Evolutionary conservation across 169 alveolate species (phyloP).

Genomic region (Perkinsus chesapeaki): DNA sequence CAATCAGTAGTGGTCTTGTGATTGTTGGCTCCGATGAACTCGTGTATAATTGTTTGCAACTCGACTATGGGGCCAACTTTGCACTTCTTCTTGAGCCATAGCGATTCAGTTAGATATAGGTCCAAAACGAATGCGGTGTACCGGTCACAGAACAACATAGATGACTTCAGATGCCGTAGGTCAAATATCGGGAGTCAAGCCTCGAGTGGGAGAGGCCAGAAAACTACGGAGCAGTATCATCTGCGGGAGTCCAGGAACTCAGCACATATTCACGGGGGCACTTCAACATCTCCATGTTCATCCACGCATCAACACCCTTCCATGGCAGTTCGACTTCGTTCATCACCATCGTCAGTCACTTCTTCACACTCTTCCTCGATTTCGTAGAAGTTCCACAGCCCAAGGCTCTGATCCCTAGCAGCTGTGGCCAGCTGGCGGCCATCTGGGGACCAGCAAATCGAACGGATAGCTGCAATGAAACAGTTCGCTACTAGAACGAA

Average conservation of each 20-base stretch:
- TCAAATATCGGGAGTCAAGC: too few species aligned
- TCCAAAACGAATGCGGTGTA: background rate
- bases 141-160: background rate
- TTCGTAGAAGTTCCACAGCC: constrained; percentile 69
- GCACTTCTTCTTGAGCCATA: background rate
- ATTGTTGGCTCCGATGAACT: background rate
- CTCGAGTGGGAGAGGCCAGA: too few species aligned
- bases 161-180: too few species aligned
- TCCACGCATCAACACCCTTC: background rate
- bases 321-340: background rate
- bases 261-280: too few species aligned
- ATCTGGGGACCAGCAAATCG: constrained; percentile 70
- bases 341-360: background rate
- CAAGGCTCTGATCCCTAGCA: constrained; percentile 60
- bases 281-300: background rate
- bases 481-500: too few species aligned
- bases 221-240: too few species aligned
- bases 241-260: too few species aligned
- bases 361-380: background rate
- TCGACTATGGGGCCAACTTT: background rate
- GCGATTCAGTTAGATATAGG: background rate
- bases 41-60: background rate
- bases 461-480: constrained; percentile 30
- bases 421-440: constrained; percentile 64
- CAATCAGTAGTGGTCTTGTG: background rate